A percentile compares a stretch with the other conserved stretches of the same genome.
Conservation (phyloP, 306 rosid species). For the Cyclanthera cordifolia region DNA sequence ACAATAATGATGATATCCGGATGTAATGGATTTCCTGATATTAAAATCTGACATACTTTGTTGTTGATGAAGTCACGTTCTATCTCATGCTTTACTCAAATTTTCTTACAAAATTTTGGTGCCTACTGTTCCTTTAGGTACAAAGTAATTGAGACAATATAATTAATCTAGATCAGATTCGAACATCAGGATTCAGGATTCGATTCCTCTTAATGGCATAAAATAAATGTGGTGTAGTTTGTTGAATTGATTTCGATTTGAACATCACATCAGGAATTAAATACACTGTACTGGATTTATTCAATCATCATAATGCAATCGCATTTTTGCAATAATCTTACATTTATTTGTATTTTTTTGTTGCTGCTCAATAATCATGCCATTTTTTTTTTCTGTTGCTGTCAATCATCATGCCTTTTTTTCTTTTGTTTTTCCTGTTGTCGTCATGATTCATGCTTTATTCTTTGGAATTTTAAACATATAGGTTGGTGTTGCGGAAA, state of each 20-base stretch:
- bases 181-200: constrained; percentile 1
- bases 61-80: not conserved
- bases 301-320: not conserved
- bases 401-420: too few species aligned
- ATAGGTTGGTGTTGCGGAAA: constrained; percentile 96
- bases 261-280: not conserved
- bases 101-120: not conserved
- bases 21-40: not conserved
- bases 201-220: not conserved
- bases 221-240: not conserved
- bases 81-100: not conserved
- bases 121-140: not conserved
- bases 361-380: not conserved
- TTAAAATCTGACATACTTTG: not conserved
- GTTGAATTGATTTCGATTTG: not conserved
- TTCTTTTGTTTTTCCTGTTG: too few species aligned
- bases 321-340: not conserved
- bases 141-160: not conserved
- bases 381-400: too few species aligned
- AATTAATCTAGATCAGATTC: not conserved
- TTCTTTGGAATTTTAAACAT: constrained; percentile 13
- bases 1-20: not conserved
- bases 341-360: not conserved
- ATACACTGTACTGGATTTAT: not conserved
- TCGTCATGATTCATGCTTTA: too few species aligned